Percentiles rank a stretch among this genome's conserved stretches.
Evolutionary conservation across 2,329 filamentous ascomycete genomes (phyloP).

Genomic region (Cladosporium phlei): DNA sequence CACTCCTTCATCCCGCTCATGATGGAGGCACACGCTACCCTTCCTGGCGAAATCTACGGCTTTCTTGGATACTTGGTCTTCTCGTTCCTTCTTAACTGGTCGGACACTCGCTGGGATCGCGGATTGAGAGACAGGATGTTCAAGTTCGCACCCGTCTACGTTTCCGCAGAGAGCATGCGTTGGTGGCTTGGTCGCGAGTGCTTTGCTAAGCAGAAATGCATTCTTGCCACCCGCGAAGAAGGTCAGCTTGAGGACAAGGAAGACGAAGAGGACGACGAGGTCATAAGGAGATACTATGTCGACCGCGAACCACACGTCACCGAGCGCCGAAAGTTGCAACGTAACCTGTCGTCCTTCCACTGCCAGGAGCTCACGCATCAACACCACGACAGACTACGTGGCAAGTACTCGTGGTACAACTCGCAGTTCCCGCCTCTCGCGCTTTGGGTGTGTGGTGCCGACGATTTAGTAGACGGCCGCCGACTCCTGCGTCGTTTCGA

Average conservation of each 20-base stretch:
- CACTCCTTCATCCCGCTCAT: constrained; percentile 91
- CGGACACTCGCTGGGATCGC: constrained; percentile 77
- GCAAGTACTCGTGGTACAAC: constrained; percentile 71
- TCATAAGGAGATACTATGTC: constrained; percentile 33
- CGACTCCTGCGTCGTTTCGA: constrained; percentile 70
- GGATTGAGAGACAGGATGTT: constrained; percentile 77
- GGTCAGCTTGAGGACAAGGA: constrained; percentile 56
- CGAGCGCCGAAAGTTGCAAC: constrained; percentile 24
- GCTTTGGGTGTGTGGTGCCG: constrained; percentile 78
- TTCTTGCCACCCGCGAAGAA: constrained; percentile 72
- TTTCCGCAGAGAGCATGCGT: constrained; percentile 82
- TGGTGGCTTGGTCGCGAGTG: constrained; percentile 93
- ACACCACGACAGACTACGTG: constrained; percentile 30
- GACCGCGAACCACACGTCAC: constrained; percentile 27
- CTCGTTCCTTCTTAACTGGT: constrained; percentile 84
- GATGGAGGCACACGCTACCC: constrained; percentile 70
- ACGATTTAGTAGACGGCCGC: constrained; percentile 77
- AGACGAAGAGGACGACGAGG: constrained; percentile 39
- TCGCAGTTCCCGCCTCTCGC: constrained; percentile 74
- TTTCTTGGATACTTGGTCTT: constrained; percentile 85
- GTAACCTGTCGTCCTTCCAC: constrained; percentile 29
- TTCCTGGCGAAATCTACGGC: constrained; percentile 68
- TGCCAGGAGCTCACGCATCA: constrained; percentile 27
- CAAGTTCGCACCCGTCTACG: constrained; percentile 86
- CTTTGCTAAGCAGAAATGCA: constrained; percentile 80